A percentile compares a stretch with the other conserved stretches of the same genome.
phyloP scores from a whole-genome alignment of 345 rosid genomes.

The Theobroma cacao region DNA sequence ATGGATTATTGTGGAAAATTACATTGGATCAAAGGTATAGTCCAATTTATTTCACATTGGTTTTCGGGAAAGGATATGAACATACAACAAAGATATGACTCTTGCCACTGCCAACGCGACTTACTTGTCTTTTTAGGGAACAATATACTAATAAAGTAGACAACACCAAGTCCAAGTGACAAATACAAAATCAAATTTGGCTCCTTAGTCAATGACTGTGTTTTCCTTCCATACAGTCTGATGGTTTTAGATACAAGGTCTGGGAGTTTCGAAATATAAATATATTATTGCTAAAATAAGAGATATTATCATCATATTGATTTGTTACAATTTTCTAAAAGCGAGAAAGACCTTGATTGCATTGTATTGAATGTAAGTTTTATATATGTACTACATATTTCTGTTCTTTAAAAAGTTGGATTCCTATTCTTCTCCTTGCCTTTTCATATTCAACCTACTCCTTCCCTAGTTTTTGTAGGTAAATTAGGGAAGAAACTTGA shows the following conservation, averaged over 20 bases:
- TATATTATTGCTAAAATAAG: no score
- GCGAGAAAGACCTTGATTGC: no score
- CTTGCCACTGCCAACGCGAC: neutral
- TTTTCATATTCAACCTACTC: no score
- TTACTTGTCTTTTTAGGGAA: neutral
- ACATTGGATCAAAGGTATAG: neutral
- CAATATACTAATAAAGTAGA: neutral
- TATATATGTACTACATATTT: no score
- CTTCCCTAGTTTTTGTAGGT: neutral
- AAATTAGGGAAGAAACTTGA: neutral
- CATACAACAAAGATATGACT: slow-evolving; percentile 1
- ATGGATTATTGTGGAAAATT: neutral
- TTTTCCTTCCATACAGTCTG: neutral
- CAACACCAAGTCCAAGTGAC: no score
- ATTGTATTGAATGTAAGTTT: no score
- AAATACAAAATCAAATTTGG: neutral
- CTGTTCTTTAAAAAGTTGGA: no score
- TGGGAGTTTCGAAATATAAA: no score
- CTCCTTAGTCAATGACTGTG: neutral
- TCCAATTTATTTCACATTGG: neutral
- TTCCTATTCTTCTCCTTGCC: no score
- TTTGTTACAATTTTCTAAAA: no score
- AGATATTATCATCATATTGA: no score
- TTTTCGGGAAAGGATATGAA: neutral
- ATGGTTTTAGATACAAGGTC: neutral